Evolutionary conservation across 352 stramenopile species (phyloP), one percentile per base, ranked within the genome.

Genomic region (Pythium grandisporangium): DNA sequence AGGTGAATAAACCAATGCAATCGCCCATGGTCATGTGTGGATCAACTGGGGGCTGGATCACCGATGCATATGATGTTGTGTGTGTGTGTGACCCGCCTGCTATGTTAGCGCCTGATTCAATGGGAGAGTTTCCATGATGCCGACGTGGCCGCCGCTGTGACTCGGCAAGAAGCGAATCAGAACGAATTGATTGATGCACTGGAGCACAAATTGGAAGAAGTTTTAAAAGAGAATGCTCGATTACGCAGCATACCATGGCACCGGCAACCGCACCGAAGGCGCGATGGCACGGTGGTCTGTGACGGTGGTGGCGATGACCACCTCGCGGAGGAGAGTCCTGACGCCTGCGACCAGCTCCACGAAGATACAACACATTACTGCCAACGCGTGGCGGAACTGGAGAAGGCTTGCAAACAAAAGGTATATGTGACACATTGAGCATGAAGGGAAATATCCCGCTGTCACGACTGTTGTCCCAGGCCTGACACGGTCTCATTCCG

Each of bases 361-460:
- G 38, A 45, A 8, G 25, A 21, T 7, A n/a, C n/a, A n/a, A n/a
- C n/a, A n/a, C n/a, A n/a, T n/a, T 19, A 45, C 20, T 6, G 22
- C 7, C 24, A 23, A 7, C 33, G 16, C 13, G 33, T 20, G n/a
- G 58, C 60, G 6, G 78, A 92, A 30, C 50, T 92, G 16, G 70
- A 88, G 56, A 78, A 76, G 50, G 50, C 62, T 7, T 74, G 62
- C 60, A 85, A 84, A 36, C 74, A 88, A 35, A 92, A 89, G 63
- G 74, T 84, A 32, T n/a, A n/a, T n/a, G n/a, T n/a, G n/a, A n/a
- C n/a, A n/a, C n/a, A n/a, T n/a, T n/a, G n/a, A n/a, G n/a, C n/a
- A n/a, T n/a, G n/a, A n/a, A n/a, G n/a, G n/a, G n/a, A n/a, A n/a
- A n/a, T n/a, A n/a, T n/a, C n/a, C n/a, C n/a, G n/a, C n/a, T n/a